A percentile compares a stretch with the other conserved stretches of the same genome.
Conservation (phyloP, 768 basidiomycete species). For the Daedalea quercina region DNA sequence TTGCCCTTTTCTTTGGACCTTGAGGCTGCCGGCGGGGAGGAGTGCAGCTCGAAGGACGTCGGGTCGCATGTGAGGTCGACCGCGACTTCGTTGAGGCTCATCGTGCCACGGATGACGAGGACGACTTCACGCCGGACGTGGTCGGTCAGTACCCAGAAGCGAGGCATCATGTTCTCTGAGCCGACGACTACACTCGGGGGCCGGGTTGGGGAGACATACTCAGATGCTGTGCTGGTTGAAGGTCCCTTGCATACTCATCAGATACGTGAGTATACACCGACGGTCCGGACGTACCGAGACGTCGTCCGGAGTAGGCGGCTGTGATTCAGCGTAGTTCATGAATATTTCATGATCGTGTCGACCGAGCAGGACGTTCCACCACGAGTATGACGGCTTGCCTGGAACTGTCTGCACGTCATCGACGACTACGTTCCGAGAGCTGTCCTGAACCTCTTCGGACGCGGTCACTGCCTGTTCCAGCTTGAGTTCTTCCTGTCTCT, state of each 20-base stretch:
- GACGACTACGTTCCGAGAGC: background rate
- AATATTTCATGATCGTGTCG: constrained; percentile 82
- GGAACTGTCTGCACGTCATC: constrained; percentile 1
- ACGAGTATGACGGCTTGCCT: constrained; percentile 42
- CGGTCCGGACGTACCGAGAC: background rate
- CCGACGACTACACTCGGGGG: constrained; percentile 47
- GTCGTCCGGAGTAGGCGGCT: background rate
- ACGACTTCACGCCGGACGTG: constrained; percentile 69
- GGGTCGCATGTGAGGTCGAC: constrained; percentile 82
- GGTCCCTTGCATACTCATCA: no score
- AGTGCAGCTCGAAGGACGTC: constrained; percentile 45
- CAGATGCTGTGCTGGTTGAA: background rate
- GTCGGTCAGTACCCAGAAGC: constrained; percentile 84
- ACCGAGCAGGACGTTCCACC: constrained; percentile 81
- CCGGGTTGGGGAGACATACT: background rate
- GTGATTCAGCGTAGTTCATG: constrained; percentile 43
- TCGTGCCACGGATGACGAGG: constrained; percentile 60
- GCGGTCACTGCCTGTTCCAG: constrained; percentile 63
- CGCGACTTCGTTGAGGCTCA: constrained; percentile 83
- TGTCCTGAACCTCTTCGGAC: constrained; percentile 45
- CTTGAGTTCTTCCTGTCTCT: constrained; percentile 47
- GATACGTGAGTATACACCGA: background rate
- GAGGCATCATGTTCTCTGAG: constrained; percentile 65
- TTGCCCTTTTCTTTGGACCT: background rate
- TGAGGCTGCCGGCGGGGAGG: background rate